Evolutionary conservation across 345 rosid genomes (phyloP), one percentile per base, ranked within the genome.

Genomic region (Trapa bicornis): DNA sequence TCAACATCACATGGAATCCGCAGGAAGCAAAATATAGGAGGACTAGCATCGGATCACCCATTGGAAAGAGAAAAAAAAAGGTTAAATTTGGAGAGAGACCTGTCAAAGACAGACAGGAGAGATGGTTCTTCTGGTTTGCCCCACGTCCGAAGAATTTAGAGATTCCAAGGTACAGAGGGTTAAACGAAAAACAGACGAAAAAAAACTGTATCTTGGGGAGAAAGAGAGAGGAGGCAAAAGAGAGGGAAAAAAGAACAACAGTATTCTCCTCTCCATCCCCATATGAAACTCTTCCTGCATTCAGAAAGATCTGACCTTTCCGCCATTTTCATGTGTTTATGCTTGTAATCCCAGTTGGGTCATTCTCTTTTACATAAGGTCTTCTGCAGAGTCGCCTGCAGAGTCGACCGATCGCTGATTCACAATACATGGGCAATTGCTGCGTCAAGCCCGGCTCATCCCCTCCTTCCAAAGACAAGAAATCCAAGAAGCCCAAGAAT

Each of bases 401-500:
- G 56, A 50, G 43, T 50, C 22, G 56, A 50, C 17, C 56, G 38
- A 5, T 29, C 1, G 32, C 22, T 50, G 29, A 22, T 22, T 22
- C 29, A 22, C 29, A 41, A 48, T 39, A 64, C 48, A 91, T 91
- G 97, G 97, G 97, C 22, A 86, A 91, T 73, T 91, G 97, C 70
- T 91, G 97, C 71, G 80, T 75, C 39, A 81, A 35, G 69, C 97
- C 96, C 62, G 56, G 65, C 58, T 68, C 92, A 48, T 62, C 70
- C 56, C 63, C 83, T 22, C 29, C 29, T 9, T 64, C 71, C 29
- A 77, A 72, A 76, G 80, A 77, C 61, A 80, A 39, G 68, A 72
- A 77, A 63, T 80, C 65, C 43, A 82, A 77, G 73, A 80, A 78
- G 43, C 37, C 37, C 70, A 81, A 80, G 73, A 79, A 80, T 50